These are phyloP conservation scores for Aspergillus sparsus DNA, from an alignment of 495 filamentous ascomycete species.

Conservation along the genomic window DNA sequence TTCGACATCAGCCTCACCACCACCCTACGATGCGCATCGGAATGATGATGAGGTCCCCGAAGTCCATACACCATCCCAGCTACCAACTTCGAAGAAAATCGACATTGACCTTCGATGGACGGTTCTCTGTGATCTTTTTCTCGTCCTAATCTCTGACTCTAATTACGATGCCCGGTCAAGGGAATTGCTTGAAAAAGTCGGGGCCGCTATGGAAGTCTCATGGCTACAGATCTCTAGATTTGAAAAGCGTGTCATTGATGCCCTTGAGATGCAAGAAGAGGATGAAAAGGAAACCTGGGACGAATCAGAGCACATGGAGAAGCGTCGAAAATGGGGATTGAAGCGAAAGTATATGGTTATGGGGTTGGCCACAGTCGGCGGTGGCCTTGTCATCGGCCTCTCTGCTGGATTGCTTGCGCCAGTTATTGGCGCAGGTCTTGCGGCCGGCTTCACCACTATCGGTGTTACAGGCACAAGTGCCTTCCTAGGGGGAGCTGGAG, in stretches of 20 bases:
- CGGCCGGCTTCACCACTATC: slow-evolving; percentile 92
- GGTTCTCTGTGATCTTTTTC: slow-evolving; percentile 92
- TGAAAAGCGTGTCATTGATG: slow-evolving; percentile 96
- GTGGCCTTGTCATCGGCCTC: slow-evolving; percentile 92
- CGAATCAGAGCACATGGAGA: slow-evolving; percentile 92
- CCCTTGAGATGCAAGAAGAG: slow-evolving; percentile 93
- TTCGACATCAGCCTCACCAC: slow-evolving; percentile 55
- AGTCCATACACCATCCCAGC: slow-evolving; percentile 76
- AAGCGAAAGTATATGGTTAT: slow-evolving; percentile 89
- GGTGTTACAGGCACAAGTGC: slow-evolving; percentile 85
- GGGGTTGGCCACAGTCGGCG: slow-evolving; percentile 95
- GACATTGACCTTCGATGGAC: slow-evolving; percentile 98
- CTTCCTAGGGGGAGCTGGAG: slow-evolving; percentile 89
- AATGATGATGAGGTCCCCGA: slow-evolving; percentile 69
- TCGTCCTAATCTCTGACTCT: slow-evolving; percentile 92
- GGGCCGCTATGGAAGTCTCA: slow-evolving; percentile 71
- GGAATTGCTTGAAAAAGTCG: slow-evolving; percentile 80
- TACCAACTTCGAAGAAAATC: slow-evolving; percentile 77
- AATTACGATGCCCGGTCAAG: slow-evolving; percentile 90
- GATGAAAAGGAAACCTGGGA: slow-evolving; percentile 96
- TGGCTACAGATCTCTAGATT: slow-evolving; percentile 96
- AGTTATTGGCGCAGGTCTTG: slow-evolving; percentile 91
- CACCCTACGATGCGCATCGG: slow-evolving; percentile 70
- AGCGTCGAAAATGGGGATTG: slow-evolving; percentile 72
- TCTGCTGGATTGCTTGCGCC: slow-evolving; percentile 91